Conservation (phyloP, 345 rosid genomes). For the Gossypioides kirkii region DNA sequence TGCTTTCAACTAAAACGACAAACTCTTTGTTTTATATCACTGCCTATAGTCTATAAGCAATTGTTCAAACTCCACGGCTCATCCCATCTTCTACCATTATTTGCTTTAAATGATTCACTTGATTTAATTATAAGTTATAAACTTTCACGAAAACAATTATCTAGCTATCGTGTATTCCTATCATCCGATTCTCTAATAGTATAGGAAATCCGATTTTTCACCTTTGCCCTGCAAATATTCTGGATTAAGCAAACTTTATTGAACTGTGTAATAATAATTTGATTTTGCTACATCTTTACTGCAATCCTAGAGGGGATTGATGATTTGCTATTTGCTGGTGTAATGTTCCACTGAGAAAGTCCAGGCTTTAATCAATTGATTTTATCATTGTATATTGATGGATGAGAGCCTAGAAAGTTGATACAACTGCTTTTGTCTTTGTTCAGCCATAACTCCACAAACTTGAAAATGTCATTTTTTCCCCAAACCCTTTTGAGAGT, state of each 20-base stretch:
- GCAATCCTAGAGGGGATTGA: neutral
- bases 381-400: neutral
- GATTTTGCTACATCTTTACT: neutral
- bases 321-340: neutral
- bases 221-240: neutral
- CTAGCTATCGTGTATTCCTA: neutral
- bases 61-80: neutral
- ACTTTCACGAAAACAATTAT: neutral
- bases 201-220: neutral
- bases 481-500: neutral
- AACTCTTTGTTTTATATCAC: neutral
- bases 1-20: slow-evolving; percentile 10
- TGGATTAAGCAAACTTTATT: neutral
- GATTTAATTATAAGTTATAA: neutral
- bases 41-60: neutral
- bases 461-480: slow-evolving; percentile 1
- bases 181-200: neutral
- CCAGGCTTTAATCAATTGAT: neutral
- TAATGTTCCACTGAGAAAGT: neutral
- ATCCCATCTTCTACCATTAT: neutral
- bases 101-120: neutral
- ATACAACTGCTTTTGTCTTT: neutral
- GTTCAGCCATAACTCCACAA: neutral
- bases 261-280: too few relatives aligned
- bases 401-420: neutral